Evolutionary conservation across 768 basidiomycete species (phyloP), one percentile per base, ranked within the genome.

Genomic region (Dacryopinax primogenitus): DNA sequence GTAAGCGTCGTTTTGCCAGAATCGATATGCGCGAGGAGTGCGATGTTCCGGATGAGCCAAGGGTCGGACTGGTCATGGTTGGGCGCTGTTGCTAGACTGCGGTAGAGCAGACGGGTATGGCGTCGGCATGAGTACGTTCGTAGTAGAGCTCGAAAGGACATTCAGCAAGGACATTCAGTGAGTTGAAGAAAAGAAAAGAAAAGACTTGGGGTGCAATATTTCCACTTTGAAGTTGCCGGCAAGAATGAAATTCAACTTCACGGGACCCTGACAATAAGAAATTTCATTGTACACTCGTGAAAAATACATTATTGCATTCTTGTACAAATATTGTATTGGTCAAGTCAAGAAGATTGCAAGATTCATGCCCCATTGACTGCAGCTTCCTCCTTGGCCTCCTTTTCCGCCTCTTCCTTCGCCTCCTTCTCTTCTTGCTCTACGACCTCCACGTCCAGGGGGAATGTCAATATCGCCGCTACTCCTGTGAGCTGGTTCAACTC

Each of bases 401-500:
- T 66, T 62, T 69, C 68, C 39, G 72, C 33, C 45, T 71, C 36
- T 66, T 75, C 71, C 69, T 73, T 73, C 67, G 83, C 89, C 72
- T 90, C 88, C 66, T 79, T 78, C 78, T 97, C 94, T 75, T 97
- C 93, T 63, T 85, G 87, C 73, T 97, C 92, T 0, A 97, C 93
- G 1, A 95, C 84, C 74, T 99, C 96, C 6, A 98, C 77, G 72
- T 99, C 96, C 32, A 99, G 77, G 2, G 96, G 96, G 74, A 93
- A 99, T 0, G 92, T 97, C 58, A 99, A 76, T 63, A 99, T 90
- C 0, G 96, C 96, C 23, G 95, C 95, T 23, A 98, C 84, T 1
- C 96, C 96, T 7, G 92, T 94, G 39, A 98, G 74, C 69, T 94
- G 88, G 73, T 97, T 96, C n/a, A 99, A 79, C 73, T 99, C 96